phyloP scores from a whole-genome alignment of 225 moss, liverwort and hornwort species.

The Rhytidiadelphus loreus region DNA sequence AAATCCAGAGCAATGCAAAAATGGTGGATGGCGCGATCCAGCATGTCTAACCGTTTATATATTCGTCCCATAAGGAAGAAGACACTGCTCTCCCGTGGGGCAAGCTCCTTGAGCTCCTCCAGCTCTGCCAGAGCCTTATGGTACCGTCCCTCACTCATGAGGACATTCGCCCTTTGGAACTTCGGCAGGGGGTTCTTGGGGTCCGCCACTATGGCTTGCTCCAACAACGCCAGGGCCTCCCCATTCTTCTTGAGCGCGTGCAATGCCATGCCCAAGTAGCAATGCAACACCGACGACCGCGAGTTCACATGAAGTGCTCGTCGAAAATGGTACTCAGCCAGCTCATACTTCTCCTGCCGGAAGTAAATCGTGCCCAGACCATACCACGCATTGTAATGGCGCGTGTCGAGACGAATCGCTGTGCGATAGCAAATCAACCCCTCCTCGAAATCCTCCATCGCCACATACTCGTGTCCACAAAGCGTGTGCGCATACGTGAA shows the following conservation, averaged over 20 bases:
- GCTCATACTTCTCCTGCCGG: conserved; percentile 95
- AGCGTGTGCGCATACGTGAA: conserved; percentile 96
- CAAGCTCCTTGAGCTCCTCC: conserved; percentile 91
- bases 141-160: conserved; percentile 95
- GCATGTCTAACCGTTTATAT: conserved; percentile 76
- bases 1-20: conserved; percentile 95
- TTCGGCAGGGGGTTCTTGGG: conserved; percentile 94
- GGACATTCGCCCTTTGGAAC: conserved; percentile 89
- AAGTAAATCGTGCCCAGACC: conserved; percentile 98
- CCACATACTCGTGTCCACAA: conserved; percentile 99
- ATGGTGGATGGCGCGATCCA: conserved; percentile 86
- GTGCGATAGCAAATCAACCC: conserved; percentile 84
- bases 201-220: conserved; percentile 86
- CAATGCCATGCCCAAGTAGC: conserved; percentile 97
- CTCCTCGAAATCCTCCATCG: conserved; percentile 99
- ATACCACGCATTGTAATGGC: conserved; percentile 99
- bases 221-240: conserved; percentile 70
- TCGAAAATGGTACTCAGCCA: conserved; percentile 95
- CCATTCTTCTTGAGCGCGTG: conserved; percentile 90
- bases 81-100: conserved; percentile 91
- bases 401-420: conserved; percentile 81
- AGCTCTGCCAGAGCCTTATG: conserved; percentile 82
- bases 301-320: conserved; percentile 76
- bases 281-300: conserved; percentile 95
- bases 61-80: conserved; percentile 97